phyloP scores from a whole-genome alignment of 2,329 filamentous ascomycete species.

The Exutisphaerella laricina region DNA sequence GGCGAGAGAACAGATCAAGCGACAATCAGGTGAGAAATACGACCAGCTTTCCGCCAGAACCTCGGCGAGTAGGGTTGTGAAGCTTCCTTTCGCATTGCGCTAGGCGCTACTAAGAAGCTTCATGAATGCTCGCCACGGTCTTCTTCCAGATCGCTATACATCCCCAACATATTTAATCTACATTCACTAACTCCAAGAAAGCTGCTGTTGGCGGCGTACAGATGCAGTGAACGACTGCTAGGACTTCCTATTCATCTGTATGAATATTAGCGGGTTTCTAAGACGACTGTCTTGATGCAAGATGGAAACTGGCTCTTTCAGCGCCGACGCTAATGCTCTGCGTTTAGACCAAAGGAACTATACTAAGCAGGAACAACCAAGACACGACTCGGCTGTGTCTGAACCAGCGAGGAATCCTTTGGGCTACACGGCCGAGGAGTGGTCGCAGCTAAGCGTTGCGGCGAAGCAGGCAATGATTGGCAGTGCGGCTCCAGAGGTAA shows the following conservation, averaged over 20 bases:
- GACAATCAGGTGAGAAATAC: slow-evolving; percentile 52
- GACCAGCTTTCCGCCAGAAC: not conserved
- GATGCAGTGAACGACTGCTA: slow-evolving; percentile 3
- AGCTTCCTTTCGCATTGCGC: not conserved
- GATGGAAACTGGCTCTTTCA: not conserved
- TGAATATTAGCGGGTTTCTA: not conserved
- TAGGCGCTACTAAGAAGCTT: not conserved
- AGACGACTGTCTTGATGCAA: not conserved
- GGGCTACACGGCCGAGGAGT: no score
- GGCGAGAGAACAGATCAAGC: slow-evolving; percentile 96
- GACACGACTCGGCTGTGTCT: not conserved
- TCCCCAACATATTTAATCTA: slow-evolving; percentile 5
- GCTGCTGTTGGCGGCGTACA: not conserved
- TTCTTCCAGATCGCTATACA: not conserved
- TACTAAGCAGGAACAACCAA: not conserved
- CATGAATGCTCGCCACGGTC: not conserved
- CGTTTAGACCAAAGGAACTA: not conserved
- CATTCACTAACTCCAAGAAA: slow-evolving; percentile 7
- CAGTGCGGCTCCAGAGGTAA: no score
- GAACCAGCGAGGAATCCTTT: no score
- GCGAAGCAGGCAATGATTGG: no score
- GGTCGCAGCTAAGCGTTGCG: no score
- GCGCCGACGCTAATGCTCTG: not conserved
- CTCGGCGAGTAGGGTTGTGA: slow-evolving; percentile 5
- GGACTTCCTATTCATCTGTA: no score